Base-by-base conservation (phyloP, 768 basidiomycete genomes). In the Trametes cubensis region DNA sequence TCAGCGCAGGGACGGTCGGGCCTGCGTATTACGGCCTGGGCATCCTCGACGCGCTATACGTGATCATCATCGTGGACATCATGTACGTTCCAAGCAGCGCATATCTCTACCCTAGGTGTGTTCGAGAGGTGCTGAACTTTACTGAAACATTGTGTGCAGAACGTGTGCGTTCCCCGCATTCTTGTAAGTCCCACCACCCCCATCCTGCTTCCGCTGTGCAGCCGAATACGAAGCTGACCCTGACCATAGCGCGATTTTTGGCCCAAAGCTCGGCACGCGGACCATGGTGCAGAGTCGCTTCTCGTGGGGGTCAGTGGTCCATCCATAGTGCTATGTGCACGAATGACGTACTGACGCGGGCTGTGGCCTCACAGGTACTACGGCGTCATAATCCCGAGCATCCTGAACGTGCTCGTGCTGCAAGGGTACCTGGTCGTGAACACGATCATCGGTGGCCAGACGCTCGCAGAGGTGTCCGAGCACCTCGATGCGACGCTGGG, bases 221-320 rank as follows among this genome's bases (percentile, higher is more conserved):
- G 21, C 17, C 34, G 55, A 15, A 1, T 30, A 17, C 40, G 3
- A 26, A 30, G 18, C 15, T 61, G 48, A 53, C 21, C 4, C n/a
- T 0, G 11, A 14, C 13, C 7, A 25, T 60, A 82, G 81, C 62
- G 77, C 80, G 1, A 78, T 78, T 2, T 82, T 82, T 53, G 83
- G 85, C 0, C 84, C 85, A 1, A 81, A 81, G 58, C 68, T 82
- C 1, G 85, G 85, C 3, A 79, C 78, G 62, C 76, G 85, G 28
- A 78, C 81, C 14, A 86, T 86, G 84, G 78, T 84, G 4, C 79
- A 82, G 56, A 76, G 80, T 2, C 76, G 85, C 17, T 86, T 81
- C 69, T 80, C 79, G 0, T 82, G 81, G 74, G 83, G 83, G 79
- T 64, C 5, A 28, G 64, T 52, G 7, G 3, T 49, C 7, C 39